Evolutionary conservation across 2,329 filamentous ascomycete genomes (phyloP).

Genomic region (Penicillium psychrosexuale): DNA sequence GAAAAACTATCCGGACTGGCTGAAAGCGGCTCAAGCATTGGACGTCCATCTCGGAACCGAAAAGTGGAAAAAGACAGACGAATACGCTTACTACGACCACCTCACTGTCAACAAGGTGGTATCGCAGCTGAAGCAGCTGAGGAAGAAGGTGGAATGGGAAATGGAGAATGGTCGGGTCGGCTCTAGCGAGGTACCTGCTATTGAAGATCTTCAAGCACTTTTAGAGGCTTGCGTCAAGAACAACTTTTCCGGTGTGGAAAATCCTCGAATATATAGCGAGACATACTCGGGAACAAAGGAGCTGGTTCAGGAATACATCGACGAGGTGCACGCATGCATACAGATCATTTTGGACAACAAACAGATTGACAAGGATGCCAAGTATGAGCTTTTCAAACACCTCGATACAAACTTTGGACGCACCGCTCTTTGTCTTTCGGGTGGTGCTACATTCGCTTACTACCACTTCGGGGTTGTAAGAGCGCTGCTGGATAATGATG

Average conservation of each 20-base stretch:
- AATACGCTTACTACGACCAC: constrained; percentile 79
- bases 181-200: constrained; percentile 46
- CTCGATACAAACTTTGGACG: constrained; percentile 87
- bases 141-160: constrained; percentile 41
- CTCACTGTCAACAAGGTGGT: constrained; percentile 75
- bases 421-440: constrained; percentile 87
- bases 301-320: constrained; percentile 82
- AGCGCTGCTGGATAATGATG: constrained; percentile 78
- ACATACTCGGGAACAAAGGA: constrained; percentile 98
- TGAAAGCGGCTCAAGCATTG: constrained; percentile 70
- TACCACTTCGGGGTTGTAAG: constrained; percentile 94
- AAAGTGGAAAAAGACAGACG: constrained; percentile 49
- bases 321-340: constrained; percentile 62
- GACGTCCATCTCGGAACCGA: constrained; percentile 76
- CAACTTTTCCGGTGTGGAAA: constrained; percentile 95
- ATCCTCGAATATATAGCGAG: constrained; percentile 90
- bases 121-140: constrained; percentile 62
- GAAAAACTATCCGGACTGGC: constrained; percentile 78
- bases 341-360: constrained; percentile 66
- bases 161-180: constrained; percentile 26
- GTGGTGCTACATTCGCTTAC: constrained; percentile 91
- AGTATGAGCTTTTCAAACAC: constrained; percentile 79
- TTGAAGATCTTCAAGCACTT: constrained; percentile 73
- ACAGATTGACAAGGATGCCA: constrained; percentile 67
- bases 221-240: constrained; percentile 93